Conservation (phyloP, 805 yeast species). For the Pichia nanzhaoensis region DNA sequence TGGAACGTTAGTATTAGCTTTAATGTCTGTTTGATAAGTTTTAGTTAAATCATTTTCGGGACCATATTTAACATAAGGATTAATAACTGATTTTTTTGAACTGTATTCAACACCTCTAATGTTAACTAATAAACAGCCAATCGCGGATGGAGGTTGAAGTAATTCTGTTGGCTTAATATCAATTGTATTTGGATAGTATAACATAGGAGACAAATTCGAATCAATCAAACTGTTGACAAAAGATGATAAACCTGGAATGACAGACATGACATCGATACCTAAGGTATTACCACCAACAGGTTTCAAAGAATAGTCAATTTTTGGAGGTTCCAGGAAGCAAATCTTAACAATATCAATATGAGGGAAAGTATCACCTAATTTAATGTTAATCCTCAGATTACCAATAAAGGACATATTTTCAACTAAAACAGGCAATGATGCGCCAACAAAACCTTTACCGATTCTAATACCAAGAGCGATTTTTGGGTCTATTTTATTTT, state of each 20-base stretch:
- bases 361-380: constrained; percentile 63
- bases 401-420: constrained; percentile 78
- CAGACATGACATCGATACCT: constrained; percentile 78
- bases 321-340: constrained; percentile 71
- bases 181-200: constrained; percentile 75
- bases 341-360: constrained; percentile 67
- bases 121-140: constrained; percentile 63
- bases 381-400: constrained; percentile 55
- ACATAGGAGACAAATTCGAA: constrained; percentile 65
- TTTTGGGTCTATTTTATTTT: constrained; percentile 67
- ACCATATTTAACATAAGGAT: constrained; percentile 38
- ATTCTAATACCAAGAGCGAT: constrained; percentile 74
- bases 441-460: constrained; percentile 76
- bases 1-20: constrained; percentile 50
- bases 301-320: constrained; percentile 70
- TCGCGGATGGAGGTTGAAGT: constrained; percentile 60
- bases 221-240: constrained; percentile 67
- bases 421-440: constrained; percentile 68
- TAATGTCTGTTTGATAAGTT: constrained; percentile 43
- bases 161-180: constrained; percentile 71
- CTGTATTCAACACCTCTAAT: constrained; percentile 46
- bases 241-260: constrained; percentile 70
- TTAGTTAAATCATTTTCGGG: constrained; percentile 33
- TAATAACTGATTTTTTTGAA: constrained; percentile 35
- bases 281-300: constrained; percentile 89